Conservation (phyloP, 768 basidiomycete genomes). For the Leccinum uliginosum region DNA sequence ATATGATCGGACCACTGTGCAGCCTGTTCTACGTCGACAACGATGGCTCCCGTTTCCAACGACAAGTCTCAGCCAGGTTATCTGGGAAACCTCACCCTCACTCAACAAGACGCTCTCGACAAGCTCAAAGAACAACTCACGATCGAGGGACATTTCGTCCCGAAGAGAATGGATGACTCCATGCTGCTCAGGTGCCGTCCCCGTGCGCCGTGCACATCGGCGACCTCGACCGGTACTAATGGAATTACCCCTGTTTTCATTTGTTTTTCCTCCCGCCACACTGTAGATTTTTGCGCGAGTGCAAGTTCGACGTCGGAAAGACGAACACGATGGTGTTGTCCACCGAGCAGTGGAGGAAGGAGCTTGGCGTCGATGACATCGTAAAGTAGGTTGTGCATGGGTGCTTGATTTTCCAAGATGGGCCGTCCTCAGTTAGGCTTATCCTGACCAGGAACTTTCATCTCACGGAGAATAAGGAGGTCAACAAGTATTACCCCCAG, state of each 20-base stretch:
- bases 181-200: constrained; percentile 52
- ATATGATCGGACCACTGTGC: too few species aligned
- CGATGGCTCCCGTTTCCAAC: constrained; percentile 41
- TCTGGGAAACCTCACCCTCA: constrained; percentile 65
- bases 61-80: constrained; percentile 70
- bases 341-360: constrained; percentile 86
- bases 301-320: constrained; percentile 82
- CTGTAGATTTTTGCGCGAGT: constrained; percentile 80
- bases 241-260: too few species aligned
- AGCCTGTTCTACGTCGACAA: background rate
- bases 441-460: constrained; percentile 60
- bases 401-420: too few species aligned
- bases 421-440: background rate
- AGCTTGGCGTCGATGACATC: constrained; percentile 77
- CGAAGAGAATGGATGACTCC: constrained; percentile 67
- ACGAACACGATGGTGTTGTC: constrained; percentile 81
- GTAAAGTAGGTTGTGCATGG: constrained; percentile 43
- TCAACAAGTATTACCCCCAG: constrained; percentile 92
- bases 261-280: background rate
- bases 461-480: constrained; percentile 76
- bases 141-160: constrained; percentile 56
- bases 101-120: constrained; percentile 62
- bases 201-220: background rate
- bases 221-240: background rate
- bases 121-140: constrained; percentile 61